Evolutionary conservation across 495 filamentous ascomycete genomes (phyloP), one percentile per base, ranked within the genome.

Genomic region (Sabuloglossum arenarium): DNA sequence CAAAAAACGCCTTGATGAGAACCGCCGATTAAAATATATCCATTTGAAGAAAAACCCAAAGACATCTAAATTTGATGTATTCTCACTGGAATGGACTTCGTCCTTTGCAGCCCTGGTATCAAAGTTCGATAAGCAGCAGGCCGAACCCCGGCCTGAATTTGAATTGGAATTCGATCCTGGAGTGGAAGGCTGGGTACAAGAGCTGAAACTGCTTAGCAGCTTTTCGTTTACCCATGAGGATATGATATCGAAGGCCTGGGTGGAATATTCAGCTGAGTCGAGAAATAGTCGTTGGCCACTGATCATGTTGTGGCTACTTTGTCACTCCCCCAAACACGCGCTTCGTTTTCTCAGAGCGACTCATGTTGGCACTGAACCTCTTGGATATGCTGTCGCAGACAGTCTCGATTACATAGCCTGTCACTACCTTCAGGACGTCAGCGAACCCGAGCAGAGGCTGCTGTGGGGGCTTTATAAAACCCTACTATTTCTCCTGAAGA

Each of bases 231-330:
- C 1, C 23, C 47, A 51, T 51, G 6, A 8, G 6, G 16, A 19
- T 6, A 6, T 3, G 8, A 73, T 82, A 62, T 61, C 64, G 50
- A 59, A 67, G 19, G 55, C 58, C n/a, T 81, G 77, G 78, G 59
- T 63, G 3, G 39, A 30, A 24, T 52, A 70, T 39, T 25, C 61
- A 12, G 60, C 55, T 19, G 11, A 52, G 1, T 59, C 39, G 16
- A 75, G 72, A 37, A 58, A 65, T 31, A 39, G 11, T 24, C 56
- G 62, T 34, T 85, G 80, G 81, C 67, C 68, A 34, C 60, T 68
- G 3, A 56, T 80, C 23, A 75, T 82, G 54, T 64, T 77, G n/a
- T 72, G 70, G 62, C 63, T 76, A 25, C 60, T 85, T 28, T 61
- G 69, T 19, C 67, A 71, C 51, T 64, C 65, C 27, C 73, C 73